These are phyloP conservation scores for Aspergillus kassunensis DNA, from an alignment of 495 filamentous ascomycete genomes.

Conservation along the genomic window DNA sequence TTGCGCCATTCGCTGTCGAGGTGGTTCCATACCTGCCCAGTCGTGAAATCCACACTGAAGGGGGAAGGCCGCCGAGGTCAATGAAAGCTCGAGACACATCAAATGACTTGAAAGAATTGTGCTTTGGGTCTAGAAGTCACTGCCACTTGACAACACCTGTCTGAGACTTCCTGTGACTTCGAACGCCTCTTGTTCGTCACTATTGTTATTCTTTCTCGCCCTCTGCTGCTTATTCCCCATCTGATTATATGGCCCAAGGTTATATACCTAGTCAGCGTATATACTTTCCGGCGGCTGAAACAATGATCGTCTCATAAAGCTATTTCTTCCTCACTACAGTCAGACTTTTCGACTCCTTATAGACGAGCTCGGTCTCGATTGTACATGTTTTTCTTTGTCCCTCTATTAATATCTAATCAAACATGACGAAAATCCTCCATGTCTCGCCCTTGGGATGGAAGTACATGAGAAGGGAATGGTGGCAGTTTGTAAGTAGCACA, in stretches of 20 bases:
- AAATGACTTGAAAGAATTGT: constrained; percentile 6
- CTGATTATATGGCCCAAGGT: background rate
- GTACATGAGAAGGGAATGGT: constrained; percentile 37
- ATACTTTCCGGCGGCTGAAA: background rate
- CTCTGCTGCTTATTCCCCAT: background rate
- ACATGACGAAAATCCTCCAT: constrained; percentile 32
- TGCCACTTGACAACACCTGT: constrained; percentile 3
- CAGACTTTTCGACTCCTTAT: constrained; percentile 5
- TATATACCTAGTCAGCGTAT: constrained; percentile 1
- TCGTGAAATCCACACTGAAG: background rate
- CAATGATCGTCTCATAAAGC: constrained; percentile 7
- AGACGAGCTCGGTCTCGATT: background rate
- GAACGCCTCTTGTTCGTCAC: background rate
- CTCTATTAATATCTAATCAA: constrained; percentile 19
- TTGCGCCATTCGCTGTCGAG: constrained; percentile 7
- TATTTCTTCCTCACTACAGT: background rate
- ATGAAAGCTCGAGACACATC: background rate
- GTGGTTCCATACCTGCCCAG: constrained; percentile 17
- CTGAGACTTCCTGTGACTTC: background rate
- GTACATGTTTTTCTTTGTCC: constrained; percentile 8
- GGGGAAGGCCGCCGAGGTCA: background rate
- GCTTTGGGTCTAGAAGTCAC: background rate
- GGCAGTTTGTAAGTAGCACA: constrained; percentile 38
- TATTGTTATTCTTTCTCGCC: background rate
- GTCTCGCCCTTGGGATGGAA: constrained; percentile 35